phyloP scores from a whole-genome alignment of 768 basidiomycete genomes.

The Gloeostereum incarnatum region DNA sequence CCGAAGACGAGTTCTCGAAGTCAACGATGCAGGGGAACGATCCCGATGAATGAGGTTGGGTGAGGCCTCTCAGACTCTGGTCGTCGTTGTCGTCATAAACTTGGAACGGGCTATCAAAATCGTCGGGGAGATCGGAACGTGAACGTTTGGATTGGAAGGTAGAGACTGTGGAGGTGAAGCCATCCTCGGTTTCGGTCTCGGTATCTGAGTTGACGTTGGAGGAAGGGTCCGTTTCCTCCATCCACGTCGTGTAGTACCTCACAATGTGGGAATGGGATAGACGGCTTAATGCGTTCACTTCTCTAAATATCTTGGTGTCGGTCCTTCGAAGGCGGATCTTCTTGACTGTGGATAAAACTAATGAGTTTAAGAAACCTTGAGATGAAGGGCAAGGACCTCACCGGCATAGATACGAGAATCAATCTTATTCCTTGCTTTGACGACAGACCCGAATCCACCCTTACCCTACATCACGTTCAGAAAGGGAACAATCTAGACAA shows the following conservation, averaged over 20 bases:
- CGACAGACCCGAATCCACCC: constrained; percentile 90
- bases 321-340: constrained; percentile 76
- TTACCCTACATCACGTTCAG: constrained; percentile 48
- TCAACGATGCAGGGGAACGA: constrained; percentile 86
- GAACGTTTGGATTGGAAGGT: too few relatives aligned
- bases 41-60: constrained; percentile 33
- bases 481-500: not conserved
- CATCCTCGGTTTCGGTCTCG: constrained; percentile 17
- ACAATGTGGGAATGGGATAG: constrained; percentile 89
- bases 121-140: constrained; percentile 24
- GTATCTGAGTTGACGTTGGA: constrained; percentile 42
- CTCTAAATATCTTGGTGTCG: constrained; percentile 82
- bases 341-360: constrained; percentile 48
- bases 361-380: constrained; percentile 1
- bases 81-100: not conserved
- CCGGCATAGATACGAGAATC: constrained; percentile 81
- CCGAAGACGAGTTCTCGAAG: constrained; percentile 45
- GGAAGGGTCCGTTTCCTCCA: constrained; percentile 56
- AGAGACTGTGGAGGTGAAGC: not conserved
- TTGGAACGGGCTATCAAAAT: constrained; percentile 21
- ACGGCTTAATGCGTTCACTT: constrained; percentile 82
- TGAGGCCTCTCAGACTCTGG: constrained; percentile 52
- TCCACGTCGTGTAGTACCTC: constrained; percentile 86
- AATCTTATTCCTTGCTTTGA: constrained; percentile 86
- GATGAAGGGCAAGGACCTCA: constrained; percentile 18